Conservation (phyloP, 2,329 filamentous ascomycete species). For the Pseudocercospora ulei region DNA sequence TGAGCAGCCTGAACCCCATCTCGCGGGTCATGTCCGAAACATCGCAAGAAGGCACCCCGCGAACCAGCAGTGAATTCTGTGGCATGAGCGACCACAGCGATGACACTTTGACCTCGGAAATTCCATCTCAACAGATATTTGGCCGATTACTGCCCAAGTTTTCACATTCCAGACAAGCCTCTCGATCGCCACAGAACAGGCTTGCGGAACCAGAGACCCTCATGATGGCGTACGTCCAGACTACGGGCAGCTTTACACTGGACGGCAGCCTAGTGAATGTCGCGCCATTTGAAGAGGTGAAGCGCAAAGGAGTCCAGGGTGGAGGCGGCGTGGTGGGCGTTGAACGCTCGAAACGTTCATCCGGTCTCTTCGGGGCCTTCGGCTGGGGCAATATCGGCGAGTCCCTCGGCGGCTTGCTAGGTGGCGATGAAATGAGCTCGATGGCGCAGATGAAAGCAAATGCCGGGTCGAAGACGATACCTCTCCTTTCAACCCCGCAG, state of each 20-base stretch:
- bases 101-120: constrained; percentile 81
- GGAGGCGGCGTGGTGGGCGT: constrained; percentile 78
- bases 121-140: constrained; percentile 47
- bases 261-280: constrained; percentile 88
- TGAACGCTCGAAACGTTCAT: constrained; percentile 63
- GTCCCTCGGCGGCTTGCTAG: constrained; percentile 79
- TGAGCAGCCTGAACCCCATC: constrained; percentile 50
- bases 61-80: constrained; percentile 92
- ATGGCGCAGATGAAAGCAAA: constrained; percentile 91
- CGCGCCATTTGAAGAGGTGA: constrained; percentile 86
- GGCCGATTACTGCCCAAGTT: constrained; percentile 46
- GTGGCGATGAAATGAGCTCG: constrained; percentile 75
- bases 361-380: constrained; percentile 69
- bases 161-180: constrained; percentile 38
- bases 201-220: constrained; percentile 61
- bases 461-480: constrained; percentile 75
- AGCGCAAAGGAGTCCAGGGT: constrained; percentile 78
- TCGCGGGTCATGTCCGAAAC: constrained; percentile 66
- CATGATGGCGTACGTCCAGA: constrained; percentile 97
- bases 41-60: constrained; percentile 66
- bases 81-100: constrained; percentile 89
- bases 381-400: constrained; percentile 83
- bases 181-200: constrained; percentile 31
- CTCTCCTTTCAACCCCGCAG: constrained; percentile 86
- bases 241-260: constrained; percentile 81